A percentile compares a stretch with the other conserved stretches of the same genome.
phyloP scores from a whole-genome alignment of 2,329 filamentous ascomycete species.

The Aspergillus texensis region DNA sequence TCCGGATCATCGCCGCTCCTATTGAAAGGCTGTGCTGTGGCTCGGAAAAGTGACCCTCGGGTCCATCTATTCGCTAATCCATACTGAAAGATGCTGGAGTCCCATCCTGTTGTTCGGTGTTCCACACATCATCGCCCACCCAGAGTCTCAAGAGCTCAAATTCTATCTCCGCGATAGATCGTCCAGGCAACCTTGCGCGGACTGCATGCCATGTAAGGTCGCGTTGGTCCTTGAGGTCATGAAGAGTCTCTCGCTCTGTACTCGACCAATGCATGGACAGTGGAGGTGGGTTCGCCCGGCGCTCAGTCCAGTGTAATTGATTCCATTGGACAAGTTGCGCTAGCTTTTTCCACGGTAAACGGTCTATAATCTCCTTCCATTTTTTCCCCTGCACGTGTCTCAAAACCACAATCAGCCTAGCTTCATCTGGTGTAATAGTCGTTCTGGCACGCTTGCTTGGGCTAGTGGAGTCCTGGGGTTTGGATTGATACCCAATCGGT shows the following conservation, averaged over 20 bases:
- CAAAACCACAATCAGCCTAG: conserved; percentile 33
- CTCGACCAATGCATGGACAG: conserved; percentile 34
- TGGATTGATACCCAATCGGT: conserved; percentile 3
- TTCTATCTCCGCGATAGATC: conserved; percentile 35
- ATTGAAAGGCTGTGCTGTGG: not conserved
- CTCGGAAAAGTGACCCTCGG: conserved; percentile 6
- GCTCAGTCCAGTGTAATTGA: conserved; percentile 32
- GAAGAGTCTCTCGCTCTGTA: conserved; percentile 30
- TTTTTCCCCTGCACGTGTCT: conserved; percentile 29
- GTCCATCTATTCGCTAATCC: conserved; percentile 1
- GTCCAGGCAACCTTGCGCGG: conserved; percentile 29
- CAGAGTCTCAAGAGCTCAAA: conserved; percentile 38
- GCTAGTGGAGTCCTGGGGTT: conserved; percentile 19
- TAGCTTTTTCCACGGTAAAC: conserved; percentile 29
- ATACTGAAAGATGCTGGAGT: not conserved
- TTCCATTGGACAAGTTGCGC: conserved; percentile 30
- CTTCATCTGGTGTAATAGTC: conserved; percentile 35
- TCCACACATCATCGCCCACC: conserved; percentile 26
- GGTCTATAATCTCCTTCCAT: conserved; percentile 34
- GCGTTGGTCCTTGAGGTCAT: conserved; percentile 26
- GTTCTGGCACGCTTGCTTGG: conserved; percentile 20
- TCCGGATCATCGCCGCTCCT: not conserved
- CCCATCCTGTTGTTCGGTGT: conserved; percentile 10
- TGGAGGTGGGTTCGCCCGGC: conserved; percentile 28
- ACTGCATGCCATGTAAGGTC: conserved; percentile 37